A percentile compares a stretch with the other conserved stretches of the same genome.
phyloP scores from a whole-genome alignment of 2,329 filamentous ascomycete species.

The Phialophora tarda region DNA sequence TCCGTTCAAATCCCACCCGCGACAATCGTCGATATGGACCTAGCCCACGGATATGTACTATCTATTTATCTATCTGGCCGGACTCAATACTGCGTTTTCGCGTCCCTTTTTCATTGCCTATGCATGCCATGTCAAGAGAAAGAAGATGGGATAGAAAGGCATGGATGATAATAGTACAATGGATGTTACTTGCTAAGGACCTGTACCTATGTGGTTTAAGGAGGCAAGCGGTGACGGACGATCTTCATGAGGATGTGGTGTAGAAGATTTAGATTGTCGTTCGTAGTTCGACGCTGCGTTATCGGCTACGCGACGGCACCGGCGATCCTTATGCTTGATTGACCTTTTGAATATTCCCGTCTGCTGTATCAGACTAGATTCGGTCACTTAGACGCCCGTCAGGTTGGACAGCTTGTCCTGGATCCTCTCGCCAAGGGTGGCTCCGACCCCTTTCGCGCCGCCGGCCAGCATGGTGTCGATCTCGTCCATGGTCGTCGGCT shows the following conservation, averaged over 20 bases:
- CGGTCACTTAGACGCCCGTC: neutral
- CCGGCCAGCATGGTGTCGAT: slow-evolving; percentile 30
- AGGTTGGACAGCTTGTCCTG: slow-evolving; percentile 15
- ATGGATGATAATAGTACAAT: neutral
- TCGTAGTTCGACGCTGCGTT: neutral
- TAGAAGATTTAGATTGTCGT: neutral
- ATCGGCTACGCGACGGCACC: neutral
- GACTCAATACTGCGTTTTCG: no score
- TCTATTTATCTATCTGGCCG: no score
- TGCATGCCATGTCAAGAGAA: neutral
- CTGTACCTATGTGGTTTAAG: no score
- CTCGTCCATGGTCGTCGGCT: slow-evolving; percentile 32
- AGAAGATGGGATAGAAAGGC: no score
- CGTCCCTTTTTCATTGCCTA: neutral
- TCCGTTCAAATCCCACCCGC: no score
- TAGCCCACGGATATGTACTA: no score
- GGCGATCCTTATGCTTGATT: neutral
- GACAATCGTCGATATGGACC: no score
- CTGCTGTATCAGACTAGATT: neutral
- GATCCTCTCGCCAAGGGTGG: slow-evolving; percentile 11
- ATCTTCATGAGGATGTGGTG: neutral
- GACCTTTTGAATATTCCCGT: no score
- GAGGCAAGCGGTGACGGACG: neutral
- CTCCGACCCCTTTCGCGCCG: neutral
- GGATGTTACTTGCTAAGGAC: no score